A percentile compares a stretch with the other conserved stretches of the same genome.
phyloP scores from a whole-genome alignment of 129 eudicot species.

The Helianthus tuberosus region DNA sequence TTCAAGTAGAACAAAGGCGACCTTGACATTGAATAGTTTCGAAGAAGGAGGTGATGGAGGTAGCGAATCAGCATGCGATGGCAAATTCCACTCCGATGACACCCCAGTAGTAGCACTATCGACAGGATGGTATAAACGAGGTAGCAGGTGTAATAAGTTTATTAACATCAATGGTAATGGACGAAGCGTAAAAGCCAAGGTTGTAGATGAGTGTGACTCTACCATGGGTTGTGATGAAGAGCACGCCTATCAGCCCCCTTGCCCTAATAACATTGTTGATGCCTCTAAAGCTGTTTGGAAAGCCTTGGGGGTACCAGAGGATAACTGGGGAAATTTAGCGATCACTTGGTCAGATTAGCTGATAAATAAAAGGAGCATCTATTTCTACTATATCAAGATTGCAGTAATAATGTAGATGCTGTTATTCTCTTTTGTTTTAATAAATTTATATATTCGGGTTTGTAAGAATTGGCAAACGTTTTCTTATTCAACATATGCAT shows the following conservation, averaged over 20 bases:
- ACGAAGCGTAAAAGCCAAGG: slow-evolving; percentile 31
- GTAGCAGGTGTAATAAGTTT: slow-evolving; percentile 16
- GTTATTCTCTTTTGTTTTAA: too few species aligned
- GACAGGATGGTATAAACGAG: slow-evolving; percentile 20
- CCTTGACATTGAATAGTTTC: slow-evolving; percentile 39
- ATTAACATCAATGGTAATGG: slow-evolving; percentile 27
- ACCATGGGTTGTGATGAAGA: slow-evolving; percentile 34
- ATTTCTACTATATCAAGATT: too few species aligned
- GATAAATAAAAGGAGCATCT: neutral
- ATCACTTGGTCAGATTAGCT: slow-evolving; percentile 31
- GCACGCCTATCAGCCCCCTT: slow-evolving; percentile 46
- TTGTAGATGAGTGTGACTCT: slow-evolving; percentile 32
- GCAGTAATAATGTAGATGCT: too few species aligned
- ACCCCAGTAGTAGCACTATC: slow-evolving; percentile 22
- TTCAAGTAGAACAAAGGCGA: slow-evolving; percentile 36
- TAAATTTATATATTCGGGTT: too few species aligned
- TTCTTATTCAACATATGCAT: too few species aligned
- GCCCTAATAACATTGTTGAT: slow-evolving; percentile 38
- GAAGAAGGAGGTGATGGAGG: slow-evolving; percentile 27
- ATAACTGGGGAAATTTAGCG: slow-evolving; percentile 36
- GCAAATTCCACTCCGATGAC: slow-evolving; percentile 21
- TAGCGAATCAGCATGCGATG: slow-evolving; percentile 20
- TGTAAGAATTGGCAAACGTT: too few species aligned
- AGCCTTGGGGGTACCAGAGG: slow-evolving; percentile 32
- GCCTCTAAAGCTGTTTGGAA: slow-evolving; percentile 49